phyloP scores from a whole-genome alignment of 176 grass and related monocot genomes.

The Bolboschoenus planiculmis region DNA sequence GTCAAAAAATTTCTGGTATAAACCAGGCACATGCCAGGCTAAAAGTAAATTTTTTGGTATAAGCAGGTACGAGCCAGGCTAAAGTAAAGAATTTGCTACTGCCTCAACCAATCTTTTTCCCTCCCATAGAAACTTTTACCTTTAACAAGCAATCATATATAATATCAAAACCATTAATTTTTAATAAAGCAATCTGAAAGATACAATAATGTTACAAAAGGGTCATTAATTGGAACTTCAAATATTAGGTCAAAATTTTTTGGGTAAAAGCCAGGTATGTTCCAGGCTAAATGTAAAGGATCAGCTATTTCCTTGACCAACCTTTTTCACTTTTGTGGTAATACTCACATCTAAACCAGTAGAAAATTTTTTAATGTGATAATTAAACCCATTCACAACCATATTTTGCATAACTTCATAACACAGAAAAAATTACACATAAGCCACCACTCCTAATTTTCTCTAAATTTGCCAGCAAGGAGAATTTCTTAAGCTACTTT shows the following conservation, averaged over 20 bases:
- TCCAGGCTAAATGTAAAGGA: neutral
- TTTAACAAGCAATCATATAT: constrained; percentile 25
- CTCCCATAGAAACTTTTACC: constrained; percentile 21
- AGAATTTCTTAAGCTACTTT: neutral
- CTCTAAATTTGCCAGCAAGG: neutral
- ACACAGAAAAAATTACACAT: neutral
- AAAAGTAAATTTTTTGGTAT: neutral
- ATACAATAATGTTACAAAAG: neutral
- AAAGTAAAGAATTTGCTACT: neutral
- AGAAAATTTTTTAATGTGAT: neutral
- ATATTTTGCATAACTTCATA: neutral
- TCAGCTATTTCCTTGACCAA: neutral
- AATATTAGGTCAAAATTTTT: neutral
- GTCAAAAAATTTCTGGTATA: neutral
- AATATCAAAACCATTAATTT: neutral
- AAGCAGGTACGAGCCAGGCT: neutral
- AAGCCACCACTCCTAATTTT: neutral
- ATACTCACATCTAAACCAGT: neutral
- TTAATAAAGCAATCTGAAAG: neutral
- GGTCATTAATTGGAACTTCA: neutral
- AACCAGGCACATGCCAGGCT: neutral
- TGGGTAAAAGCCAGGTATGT: neutral
- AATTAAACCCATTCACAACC: neutral
- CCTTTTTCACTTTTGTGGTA: neutral
- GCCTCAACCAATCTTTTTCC: neutral